phyloP scores from a whole-genome alignment of 2,329 filamentous ascomycete species.

The Podosphaera xanthii region DNA sequence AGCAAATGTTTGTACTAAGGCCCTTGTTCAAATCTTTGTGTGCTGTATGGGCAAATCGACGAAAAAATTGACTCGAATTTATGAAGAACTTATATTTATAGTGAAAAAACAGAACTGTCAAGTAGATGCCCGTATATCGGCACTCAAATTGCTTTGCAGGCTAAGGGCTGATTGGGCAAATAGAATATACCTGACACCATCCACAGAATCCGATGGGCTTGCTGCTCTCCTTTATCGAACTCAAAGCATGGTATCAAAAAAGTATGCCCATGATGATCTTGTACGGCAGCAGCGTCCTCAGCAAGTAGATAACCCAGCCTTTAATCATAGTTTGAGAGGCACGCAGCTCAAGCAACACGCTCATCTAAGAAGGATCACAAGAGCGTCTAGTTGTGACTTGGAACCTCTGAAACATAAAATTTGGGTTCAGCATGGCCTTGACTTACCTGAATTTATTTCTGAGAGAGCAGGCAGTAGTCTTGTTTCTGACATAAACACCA shows the following conservation, averaged over 20 bases:
- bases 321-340: slow-evolving; percentile 13
- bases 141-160: slow-evolving; percentile 60
- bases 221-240: slow-evolving; percentile 49
- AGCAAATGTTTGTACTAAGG: slow-evolving; percentile 47
- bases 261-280: slow-evolving; percentile 20
- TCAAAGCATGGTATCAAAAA: slow-evolving; percentile 24
- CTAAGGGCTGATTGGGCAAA: slow-evolving; percentile 64
- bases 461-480: slow-evolving; percentile 15
- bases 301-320: slow-evolving; percentile 17
- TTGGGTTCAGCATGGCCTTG: slow-evolving; percentile 36
- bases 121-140: slow-evolving; percentile 45
- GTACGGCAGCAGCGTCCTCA: slow-evolving; percentile 17
- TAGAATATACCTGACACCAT: slow-evolving; percentile 46
- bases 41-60: slow-evolving; percentile 43
- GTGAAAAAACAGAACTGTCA: slow-evolving; percentile 36
- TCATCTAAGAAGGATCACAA: slow-evolving; percentile 18
- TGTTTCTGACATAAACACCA: slow-evolving; percentile 8
- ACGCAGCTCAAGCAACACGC: slow-evolving; percentile 14
- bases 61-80: slow-evolving; percentile 38
- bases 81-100: slow-evolving; percentile 39
- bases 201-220: slow-evolving; percentile 49
- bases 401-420: slow-evolving; percentile 24
- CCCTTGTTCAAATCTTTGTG: slow-evolving; percentile 56
- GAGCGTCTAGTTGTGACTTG: slow-evolving; percentile 11
- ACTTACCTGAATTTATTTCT: slow-evolving; percentile 24